phyloP scores from a whole-genome alignment of 495 filamentous ascomycete genomes.

The Penicillium nucicola region DNA sequence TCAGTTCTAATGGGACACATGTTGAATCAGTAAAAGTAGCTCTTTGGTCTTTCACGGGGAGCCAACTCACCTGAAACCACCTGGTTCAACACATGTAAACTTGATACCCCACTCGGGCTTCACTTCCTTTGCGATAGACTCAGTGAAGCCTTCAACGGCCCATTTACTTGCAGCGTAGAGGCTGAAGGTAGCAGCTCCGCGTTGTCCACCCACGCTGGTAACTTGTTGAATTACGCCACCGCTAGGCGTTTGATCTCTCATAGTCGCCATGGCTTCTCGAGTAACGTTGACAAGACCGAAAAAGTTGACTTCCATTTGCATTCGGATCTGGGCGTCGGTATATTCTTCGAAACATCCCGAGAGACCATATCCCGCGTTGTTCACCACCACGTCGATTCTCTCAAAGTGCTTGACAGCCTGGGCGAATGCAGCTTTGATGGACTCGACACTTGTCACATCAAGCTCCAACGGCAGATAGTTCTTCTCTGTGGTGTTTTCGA shows the following conservation, averaged over 20 bases:
- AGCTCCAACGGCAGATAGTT: constrained; percentile 9
- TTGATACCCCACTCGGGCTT: no score
- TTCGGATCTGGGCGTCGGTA: constrained; percentile 31
- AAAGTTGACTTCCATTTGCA: constrained; percentile 51
- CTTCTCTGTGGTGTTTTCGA: no score
- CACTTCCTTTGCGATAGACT: constrained; percentile 1
- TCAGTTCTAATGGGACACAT: no score
- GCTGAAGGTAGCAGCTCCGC: no score
- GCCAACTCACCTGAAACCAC: no score
- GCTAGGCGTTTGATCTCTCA: no score
- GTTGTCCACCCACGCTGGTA: no score
- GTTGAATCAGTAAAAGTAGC: no score
- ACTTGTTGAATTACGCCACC: no score
- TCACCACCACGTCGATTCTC: constrained; percentile 53
- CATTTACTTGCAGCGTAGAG: not conserved
- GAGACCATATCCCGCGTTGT: constrained; percentile 54
- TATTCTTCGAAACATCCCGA: constrained; percentile 44
- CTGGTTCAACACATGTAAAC: no score
- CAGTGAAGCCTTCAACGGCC: not conserved
- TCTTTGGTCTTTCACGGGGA: no score
- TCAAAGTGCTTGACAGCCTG: constrained; percentile 34
- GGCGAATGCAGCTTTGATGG: constrained; percentile 39
- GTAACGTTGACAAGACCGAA: constrained; percentile 42
- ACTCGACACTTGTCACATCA: constrained; percentile 38
- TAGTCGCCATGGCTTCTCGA: constrained; percentile 22